These are phyloP conservation scores for Fusarium abutilonis DNA, from an alignment of 2,329 filamentous ascomycete species.

Conservation along the genomic window DNA sequence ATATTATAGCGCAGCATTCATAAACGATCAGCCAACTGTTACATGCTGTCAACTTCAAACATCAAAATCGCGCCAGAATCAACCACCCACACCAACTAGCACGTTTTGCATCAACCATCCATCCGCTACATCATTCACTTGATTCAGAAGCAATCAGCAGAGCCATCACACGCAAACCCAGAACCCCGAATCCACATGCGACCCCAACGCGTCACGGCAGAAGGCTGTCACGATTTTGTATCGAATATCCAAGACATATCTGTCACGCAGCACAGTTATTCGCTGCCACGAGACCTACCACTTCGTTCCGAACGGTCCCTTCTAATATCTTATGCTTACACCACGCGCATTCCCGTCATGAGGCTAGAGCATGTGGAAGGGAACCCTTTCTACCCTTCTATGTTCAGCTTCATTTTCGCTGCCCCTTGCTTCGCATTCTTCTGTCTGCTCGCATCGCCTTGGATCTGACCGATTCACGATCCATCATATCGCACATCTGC, in stretches of 20 bases:
- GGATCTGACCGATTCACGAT: conserved; percentile 30
- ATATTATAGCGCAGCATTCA: conserved; percentile 5
- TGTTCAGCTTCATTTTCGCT: conserved; percentile 6
- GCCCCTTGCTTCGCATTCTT: conserved; percentile 5
- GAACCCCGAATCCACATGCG: conserved; percentile 29
- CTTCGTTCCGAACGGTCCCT: conserved; percentile 31
- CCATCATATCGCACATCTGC: conserved; percentile 35
- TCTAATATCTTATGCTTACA: conserved; percentile 29
- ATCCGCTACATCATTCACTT: conserved; percentile 32
- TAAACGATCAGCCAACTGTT: conserved; percentile 19
- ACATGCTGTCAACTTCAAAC: conserved; percentile 19
- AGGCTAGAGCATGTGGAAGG: conserved; percentile 31
- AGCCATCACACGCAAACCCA: conserved; percentile 25
- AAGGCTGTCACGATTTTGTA: conserved; percentile 32
- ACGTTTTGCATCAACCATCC: conserved; percentile 37
- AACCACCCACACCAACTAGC: conserved; percentile 36
- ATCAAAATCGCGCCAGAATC: conserved; percentile 22
- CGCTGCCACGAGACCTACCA: conserved; percentile 41
- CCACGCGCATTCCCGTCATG: conserved; percentile 38
- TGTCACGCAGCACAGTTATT: conserved; percentile 40
- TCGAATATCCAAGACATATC: conserved; percentile 41
- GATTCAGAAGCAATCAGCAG: conserved; percentile 26
- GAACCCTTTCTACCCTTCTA: conserved; percentile 4
- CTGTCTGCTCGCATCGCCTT: conserved; percentile 10
- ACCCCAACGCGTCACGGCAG: conserved; percentile 29